Conservation (phyloP, 495 filamentous ascomycete species). For the Aspergillus coremiiformis region DNA sequence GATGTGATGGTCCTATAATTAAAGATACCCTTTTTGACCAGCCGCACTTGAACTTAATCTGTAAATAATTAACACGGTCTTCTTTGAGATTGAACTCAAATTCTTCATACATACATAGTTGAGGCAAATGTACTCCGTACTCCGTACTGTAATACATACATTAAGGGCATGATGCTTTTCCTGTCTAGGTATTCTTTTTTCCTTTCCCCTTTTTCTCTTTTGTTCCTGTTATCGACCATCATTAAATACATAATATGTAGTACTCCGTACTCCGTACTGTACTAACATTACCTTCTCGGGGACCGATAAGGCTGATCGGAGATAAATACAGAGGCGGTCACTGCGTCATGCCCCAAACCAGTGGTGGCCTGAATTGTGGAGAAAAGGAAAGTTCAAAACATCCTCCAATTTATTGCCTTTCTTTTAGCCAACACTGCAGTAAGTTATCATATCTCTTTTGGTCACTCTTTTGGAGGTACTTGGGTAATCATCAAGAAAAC, state of each 20-base stretch:
- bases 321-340: slow-evolving; percentile 29
- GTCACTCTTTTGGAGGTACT: neutral
- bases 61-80: neutral
- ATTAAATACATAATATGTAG: too few relatives aligned
- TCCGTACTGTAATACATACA: too few relatives aligned
- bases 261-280: too few relatives aligned
- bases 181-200: too few relatives aligned
- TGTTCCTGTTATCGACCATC: too few relatives aligned
- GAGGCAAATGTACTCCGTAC: too few relatives aligned
- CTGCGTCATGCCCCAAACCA: slow-evolving; percentile 33
- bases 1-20: neutral
- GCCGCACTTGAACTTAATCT: neutral
- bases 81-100: neutral
- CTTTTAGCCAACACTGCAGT: slow-evolving; percentile 9
- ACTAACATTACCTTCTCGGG: too few relatives aligned
- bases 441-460: slow-evolving; percentile 1
- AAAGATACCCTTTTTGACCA: neutral
- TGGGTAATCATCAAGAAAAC: neutral
- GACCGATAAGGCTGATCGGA: slow-evolving; percentile 35
- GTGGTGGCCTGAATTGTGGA: slow-evolving; percentile 25
- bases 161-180: too few relatives aligned
- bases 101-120: too few relatives aligned
- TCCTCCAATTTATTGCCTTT: slow-evolving; percentile 17
- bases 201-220: too few relatives aligned
- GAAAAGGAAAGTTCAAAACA: slow-evolving; percentile 39